These are phyloP conservation scores for Rubia peregrina DNA, from an alignment of 305 asterid species.

Conservation along the genomic window DNA sequence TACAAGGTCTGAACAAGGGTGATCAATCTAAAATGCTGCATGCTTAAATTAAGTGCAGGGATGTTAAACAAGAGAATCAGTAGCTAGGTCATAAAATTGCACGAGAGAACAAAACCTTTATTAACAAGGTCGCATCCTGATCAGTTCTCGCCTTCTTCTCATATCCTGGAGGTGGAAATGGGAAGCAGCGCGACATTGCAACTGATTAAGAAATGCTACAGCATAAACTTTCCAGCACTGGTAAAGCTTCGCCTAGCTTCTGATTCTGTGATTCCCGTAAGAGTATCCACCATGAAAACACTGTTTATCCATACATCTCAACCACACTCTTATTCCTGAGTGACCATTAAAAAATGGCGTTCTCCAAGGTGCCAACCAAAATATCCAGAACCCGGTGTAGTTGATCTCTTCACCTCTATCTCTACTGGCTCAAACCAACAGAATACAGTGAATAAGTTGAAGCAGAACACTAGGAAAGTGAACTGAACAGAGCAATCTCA, in stretches of 20 bases:
- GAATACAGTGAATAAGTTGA: not conserved
- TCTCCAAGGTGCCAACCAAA: slow-evolving; percentile 14
- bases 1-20: not conserved
- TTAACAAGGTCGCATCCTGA: slow-evolving; percentile 31
- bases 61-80: slow-evolving; percentile 6
- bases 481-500: slow-evolving; percentile 11
- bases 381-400: slow-evolving; percentile 7
- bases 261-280: slow-evolving; percentile 38
- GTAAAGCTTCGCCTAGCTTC: slow-evolving; percentile 35
- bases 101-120: slow-evolving; percentile 33
- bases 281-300: slow-evolving; percentile 41
- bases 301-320: slow-evolving; percentile 42
- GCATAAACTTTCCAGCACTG: slow-evolving; percentile 23
- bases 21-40: slow-evolving; percentile 1
- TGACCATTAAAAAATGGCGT: slow-evolving; percentile 15
- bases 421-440: slow-evolving; percentile 10
- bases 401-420: slow-evolving; percentile 15
- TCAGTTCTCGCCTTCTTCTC: slow-evolving; percentile 41
- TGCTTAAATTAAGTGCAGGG: not conserved
- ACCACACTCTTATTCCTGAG: slow-evolving; percentile 44
- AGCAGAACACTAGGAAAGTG: slow-evolving; percentile 7
- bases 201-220: slow-evolving; percentile 24
- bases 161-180: slow-evolving; percentile 73
- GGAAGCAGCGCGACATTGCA: slow-evolving; percentile 76
- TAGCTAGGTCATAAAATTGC: not conserved